Conservation (phyloP, 371 early-diverging fungal species). For the Sporodiniella umbellata region DNA sequence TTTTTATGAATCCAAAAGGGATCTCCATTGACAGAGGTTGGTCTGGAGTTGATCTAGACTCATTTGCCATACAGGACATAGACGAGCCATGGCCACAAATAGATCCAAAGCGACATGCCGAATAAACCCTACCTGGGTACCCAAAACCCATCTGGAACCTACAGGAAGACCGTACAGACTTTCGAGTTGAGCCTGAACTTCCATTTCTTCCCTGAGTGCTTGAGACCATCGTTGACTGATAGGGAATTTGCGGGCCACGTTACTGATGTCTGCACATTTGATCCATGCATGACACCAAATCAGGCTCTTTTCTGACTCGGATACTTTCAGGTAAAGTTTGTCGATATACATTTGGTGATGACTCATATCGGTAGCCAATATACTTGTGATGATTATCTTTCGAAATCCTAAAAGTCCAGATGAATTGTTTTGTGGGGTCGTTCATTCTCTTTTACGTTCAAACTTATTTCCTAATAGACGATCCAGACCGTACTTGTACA, state of each 20-base stretch:
- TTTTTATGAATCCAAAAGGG: no score
- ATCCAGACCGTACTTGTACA: conserved; percentile 64
- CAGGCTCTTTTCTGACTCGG: conserved; percentile 47
- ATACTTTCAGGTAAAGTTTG: no score
- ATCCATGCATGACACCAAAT: conserved; percentile 63
- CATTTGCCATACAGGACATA: no score
- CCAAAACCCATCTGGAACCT: conserved; percentile 52
- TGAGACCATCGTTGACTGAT: conserved; percentile 55
- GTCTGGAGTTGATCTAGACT: not conserved
- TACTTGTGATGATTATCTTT: conserved; percentile 63
- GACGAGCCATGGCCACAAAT: no score
- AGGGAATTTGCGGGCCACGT: conserved; percentile 60
- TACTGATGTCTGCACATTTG: conserved; percentile 85
- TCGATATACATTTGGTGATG: conserved; percentile 72
- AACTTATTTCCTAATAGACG: conserved; percentile 15
- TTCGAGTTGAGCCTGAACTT: conserved; percentile 66
- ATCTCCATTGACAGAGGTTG: conserved; percentile 4
- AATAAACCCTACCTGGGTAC: conserved; percentile 71
- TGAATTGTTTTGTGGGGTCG: conserved; percentile 10
- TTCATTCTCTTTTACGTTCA: not conserved
- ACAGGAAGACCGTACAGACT: conserved; percentile 54
- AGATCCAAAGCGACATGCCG: conserved; percentile 64
- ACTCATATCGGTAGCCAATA: conserved; percentile 83
- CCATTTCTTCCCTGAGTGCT: conserved; percentile 57
- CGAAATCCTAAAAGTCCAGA: conserved; percentile 75